Evolutionary conservation across 306 rosid genomes (phyloP).

Genomic region (Canavalia ensiformis): DNA sequence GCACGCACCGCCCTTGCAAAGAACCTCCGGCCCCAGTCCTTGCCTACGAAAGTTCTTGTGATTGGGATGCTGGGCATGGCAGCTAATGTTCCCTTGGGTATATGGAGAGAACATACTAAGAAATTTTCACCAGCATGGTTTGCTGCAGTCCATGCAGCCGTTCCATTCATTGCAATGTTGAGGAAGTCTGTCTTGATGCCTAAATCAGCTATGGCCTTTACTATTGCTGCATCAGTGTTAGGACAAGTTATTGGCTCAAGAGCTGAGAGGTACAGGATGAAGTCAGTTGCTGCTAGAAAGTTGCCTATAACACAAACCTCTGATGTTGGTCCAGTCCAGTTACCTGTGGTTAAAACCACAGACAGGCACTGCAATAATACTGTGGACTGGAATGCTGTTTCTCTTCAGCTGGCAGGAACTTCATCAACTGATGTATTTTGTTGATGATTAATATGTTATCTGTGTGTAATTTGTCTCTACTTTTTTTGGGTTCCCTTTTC

Average conservation of each 20-base stretch:
- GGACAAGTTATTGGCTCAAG: conserved; percentile 97
- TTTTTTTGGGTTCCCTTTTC: conserved; percentile 28
- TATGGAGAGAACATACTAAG: conserved; percentile 97
- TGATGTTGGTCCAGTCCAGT: conserved; percentile 48
- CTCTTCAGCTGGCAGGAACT: conserved; percentile 71
- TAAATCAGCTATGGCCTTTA: conserved; percentile 96
- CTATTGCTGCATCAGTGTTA: conserved; percentile 89
- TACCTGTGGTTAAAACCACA: conserved; percentile 52
- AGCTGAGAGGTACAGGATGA: conserved; percentile 84
- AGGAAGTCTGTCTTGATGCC: conserved; percentile 96
- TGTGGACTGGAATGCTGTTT: conserved; percentile 67
- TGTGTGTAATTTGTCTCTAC: conserved; percentile 49
- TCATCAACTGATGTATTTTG: conserved; percentile 73
- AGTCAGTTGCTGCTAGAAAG: conserved; percentile 61
- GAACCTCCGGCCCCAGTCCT: conserved; percentile 92
- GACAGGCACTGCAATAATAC: conserved; percentile 69
- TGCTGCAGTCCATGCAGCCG: conserved; percentile 96
- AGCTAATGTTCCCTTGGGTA: conserved; percentile 90
- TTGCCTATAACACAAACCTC: conserved; percentile 54
- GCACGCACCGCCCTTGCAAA: conserved; percentile 89
- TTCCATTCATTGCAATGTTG: conserved; percentile 95
- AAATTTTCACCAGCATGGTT: conserved; percentile 97
- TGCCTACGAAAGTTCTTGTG: conserved; percentile 92
- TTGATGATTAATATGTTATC: conserved; percentile 53
- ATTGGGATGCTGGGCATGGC: conserved; percentile 97